These are phyloP conservation scores for Cephalotrichum gorgonifer DNA, from an alignment of 2,329 filamentous ascomycete genomes.

Conservation along the genomic window DNA sequence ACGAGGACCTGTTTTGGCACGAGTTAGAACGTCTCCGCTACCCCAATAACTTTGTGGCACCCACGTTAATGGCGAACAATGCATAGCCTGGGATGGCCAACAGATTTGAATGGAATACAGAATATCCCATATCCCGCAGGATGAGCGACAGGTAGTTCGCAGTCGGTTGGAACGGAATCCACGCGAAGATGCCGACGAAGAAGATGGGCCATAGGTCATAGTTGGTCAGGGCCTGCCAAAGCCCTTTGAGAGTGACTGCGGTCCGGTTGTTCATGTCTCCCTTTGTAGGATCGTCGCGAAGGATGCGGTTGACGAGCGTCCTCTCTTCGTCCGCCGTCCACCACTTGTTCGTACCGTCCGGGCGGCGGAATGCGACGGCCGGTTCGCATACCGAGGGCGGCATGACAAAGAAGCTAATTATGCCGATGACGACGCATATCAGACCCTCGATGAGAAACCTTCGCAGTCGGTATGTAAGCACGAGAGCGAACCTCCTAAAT, in stretches of 20 bases:
- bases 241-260: slow-evolving; percentile 33
- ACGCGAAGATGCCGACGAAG: slow-evolving; percentile 33
- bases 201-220: slow-evolving; percentile 49
- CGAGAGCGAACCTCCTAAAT: background rate
- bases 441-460: slow-evolving; percentile 33
- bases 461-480: background rate
- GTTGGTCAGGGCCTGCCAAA: slow-evolving; percentile 38
- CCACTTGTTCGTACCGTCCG: slow-evolving; percentile 18
- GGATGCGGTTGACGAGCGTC: slow-evolving; percentile 47
- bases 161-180: slow-evolving; percentile 4
- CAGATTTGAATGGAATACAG: slow-evolving; percentile 43
- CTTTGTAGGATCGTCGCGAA: slow-evolving; percentile 46
- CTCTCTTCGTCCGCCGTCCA: slow-evolving; percentile 49
- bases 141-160: slow-evolving; percentile 36
- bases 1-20: slow-evolving; percentile 20
- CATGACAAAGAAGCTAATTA: slow-evolving; percentile 45
- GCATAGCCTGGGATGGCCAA: slow-evolving; percentile 35
- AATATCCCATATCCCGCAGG: slow-evolving; percentile 36
- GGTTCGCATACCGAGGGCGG: slow-evolving; percentile 41
- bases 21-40: background rate
- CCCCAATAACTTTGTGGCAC: slow-evolving; percentile 7
- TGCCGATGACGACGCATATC: slow-evolving; percentile 34
- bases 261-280: slow-evolving; percentile 49
- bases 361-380: slow-evolving; percentile 36
- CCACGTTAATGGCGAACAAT: slow-evolving; percentile 15